A percentile compares a stretch with the other conserved stretches of the same genome.
phyloP scores from a whole-genome alignment of 2,329 filamentous ascomycete genomes.

The Phaeosphaeria sp. region DNA sequence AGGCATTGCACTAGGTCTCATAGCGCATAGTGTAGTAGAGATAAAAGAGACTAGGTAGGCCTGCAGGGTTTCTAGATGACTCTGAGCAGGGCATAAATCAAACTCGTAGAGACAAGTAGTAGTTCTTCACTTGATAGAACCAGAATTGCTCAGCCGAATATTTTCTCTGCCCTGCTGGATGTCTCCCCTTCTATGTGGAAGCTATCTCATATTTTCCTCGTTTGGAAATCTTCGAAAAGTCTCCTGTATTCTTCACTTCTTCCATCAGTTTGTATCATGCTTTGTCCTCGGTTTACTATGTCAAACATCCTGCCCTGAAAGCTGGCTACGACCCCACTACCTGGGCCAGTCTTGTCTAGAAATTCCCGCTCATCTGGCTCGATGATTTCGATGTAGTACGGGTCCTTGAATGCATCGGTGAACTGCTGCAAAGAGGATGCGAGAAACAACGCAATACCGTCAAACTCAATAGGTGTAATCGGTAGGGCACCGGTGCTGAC shows the following conservation, averaged over 20 bases:
- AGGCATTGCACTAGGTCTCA: too few species aligned
- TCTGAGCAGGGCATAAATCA: too few species aligned
- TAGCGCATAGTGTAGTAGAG: too few species aligned
- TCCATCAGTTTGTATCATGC: neutral
- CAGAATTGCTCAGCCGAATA: too few species aligned
- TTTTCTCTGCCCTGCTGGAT: too few species aligned
- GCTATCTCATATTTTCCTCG: neutral
- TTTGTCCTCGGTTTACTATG: neutral
- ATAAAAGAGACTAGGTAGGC: too few species aligned
- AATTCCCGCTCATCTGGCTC: constrained; percentile 38
- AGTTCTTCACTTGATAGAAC: too few species aligned
- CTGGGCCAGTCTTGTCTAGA: constrained; percentile 35
- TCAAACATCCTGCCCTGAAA: constrained; percentile 11
- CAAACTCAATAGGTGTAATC: constrained; percentile 28
- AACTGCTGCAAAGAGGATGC: constrained; percentile 34
- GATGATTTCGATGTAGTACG: constrained; percentile 40
- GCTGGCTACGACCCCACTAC: constrained; percentile 19
- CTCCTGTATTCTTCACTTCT: neutral
- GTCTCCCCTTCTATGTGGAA: too few species aligned
- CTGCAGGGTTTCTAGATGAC: too few species aligned
- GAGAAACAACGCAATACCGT: constrained; percentile 43
- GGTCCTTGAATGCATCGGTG: constrained; percentile 35
- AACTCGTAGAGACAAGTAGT: too few species aligned
- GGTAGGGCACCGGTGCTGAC: constrained; percentile 7
- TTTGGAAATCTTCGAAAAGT: neutral